phyloP scores from a whole-genome alignment of 805 yeast species.

The Kuraishia cidri region DNA sequence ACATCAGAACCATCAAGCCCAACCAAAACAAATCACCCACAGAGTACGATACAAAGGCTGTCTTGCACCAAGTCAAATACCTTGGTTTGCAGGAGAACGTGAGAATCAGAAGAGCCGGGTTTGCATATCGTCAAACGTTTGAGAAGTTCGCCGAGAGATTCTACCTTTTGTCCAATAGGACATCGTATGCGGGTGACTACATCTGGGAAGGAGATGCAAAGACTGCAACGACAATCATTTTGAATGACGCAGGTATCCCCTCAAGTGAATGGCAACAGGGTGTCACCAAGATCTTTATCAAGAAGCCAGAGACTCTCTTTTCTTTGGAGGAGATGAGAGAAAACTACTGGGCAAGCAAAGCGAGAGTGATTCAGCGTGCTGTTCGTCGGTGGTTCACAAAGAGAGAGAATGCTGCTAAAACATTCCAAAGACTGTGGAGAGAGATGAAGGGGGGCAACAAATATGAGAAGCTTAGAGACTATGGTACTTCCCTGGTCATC shows the following conservation, averaged over 20 bases:
- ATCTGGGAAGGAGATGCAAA: slow-evolving; percentile 49
- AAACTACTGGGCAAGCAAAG: slow-evolving; percentile 97
- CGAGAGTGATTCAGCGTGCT: slow-evolving; percentile 94
- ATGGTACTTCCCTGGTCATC: slow-evolving; percentile 62
- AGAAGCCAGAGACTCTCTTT: slow-evolving; percentile 93
- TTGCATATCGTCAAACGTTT: slow-evolving; percentile 94
- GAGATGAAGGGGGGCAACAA: slow-evolving; percentile 73
- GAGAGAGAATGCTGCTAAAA: slow-evolving; percentile 79
- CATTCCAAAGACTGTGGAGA: slow-evolving; percentile 77
- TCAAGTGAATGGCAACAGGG: slow-evolving; percentile 83
- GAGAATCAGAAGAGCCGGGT: slow-evolving; percentile 96
- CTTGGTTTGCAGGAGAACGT: slow-evolving; percentile 95
- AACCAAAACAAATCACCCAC: slow-evolving; percentile 87
- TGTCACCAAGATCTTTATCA: slow-evolving; percentile 84
- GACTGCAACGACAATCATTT: slow-evolving; percentile 41
- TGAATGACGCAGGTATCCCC: slow-evolving; percentile 59
- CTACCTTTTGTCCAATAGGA: slow-evolving; percentile 74
- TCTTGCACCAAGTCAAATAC: slow-evolving; percentile 91
- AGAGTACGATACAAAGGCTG: slow-evolving; percentile 84
- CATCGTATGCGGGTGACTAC: slow-evolving; percentile 84
- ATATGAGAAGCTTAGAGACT: slow-evolving; percentile 77
- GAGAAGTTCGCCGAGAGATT: slow-evolving; percentile 95
- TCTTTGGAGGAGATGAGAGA: slow-evolving; percentile 96
- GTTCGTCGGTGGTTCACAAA: slow-evolving; percentile 80
- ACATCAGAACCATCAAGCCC: slow-evolving; percentile 96